Evolutionary conservation across 1,139 yeast genomes (phyloP), one percentile per base, ranked within the genome.

Genomic region (Zygotorulaspora mrakii): DNA sequence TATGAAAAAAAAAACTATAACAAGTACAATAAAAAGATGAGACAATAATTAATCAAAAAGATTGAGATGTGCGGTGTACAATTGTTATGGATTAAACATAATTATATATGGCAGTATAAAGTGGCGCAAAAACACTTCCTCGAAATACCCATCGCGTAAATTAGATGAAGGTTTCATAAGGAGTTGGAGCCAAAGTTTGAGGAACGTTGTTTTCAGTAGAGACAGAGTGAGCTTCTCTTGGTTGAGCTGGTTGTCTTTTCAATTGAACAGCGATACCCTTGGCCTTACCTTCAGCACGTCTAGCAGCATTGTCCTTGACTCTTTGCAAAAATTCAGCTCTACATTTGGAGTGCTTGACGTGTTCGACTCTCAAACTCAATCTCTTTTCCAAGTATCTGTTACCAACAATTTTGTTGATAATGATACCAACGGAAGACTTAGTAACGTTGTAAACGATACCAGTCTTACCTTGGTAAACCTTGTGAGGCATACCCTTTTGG

Each of bases 401-500:
- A 71, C 97, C 97, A 65, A 91, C 97, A 73, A 89, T 81, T 83
- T 91, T 91, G 94, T 91, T 84, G 70, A 91, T 74, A 69, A 91
- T 86, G 64, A 91, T 94, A 82, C 98, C 98, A 59, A 91, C 97
- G 55, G 98, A 78, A 53, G 95, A 76, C 81, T 86, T 91, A 82
- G 98, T 91, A 62, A 91, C 94, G 82, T 91, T 91, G 94, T 81
- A 91, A 59, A 91, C 82, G 62, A 89, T 87, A 82, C 98, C 98
- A 60, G 98, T 91, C 84, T 88, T 91, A 76, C 98, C 98, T 80
- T 89, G 96, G 96, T 91, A 91, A 84, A 80, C 89, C 80, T 91
- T 91, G 88, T 87, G 96, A 72, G 98, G 98, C 96, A 91, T 88
- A 85, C 98, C 97, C 82, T 89, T 88, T 74, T 91, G 97, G 78